phyloP scores from a whole-genome alignment of 371 early-diverging fungal genomes.

The Mortierella sp. region DNA sequence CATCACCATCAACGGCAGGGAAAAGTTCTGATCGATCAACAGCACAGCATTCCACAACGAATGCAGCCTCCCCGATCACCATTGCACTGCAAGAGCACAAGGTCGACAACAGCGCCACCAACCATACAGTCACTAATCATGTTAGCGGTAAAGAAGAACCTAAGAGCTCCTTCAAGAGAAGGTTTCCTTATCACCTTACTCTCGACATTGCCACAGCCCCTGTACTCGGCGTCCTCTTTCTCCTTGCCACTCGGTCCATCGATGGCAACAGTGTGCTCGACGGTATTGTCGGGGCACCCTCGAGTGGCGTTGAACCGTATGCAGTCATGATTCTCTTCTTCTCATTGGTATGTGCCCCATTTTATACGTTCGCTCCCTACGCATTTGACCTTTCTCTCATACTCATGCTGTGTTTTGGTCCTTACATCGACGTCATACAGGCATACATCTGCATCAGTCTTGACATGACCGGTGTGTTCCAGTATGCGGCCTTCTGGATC shows the following conservation, averaged over 20 bases:
- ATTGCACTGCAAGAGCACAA: background rate
- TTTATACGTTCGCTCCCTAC: background rate
- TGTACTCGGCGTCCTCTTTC: slow-evolving; percentile 69
- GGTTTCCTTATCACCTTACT: slow-evolving; percentile 41
- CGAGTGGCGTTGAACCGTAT: slow-evolving; percentile 75
- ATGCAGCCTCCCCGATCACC: too few relatives aligned
- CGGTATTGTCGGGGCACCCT: slow-evolving; percentile 73
- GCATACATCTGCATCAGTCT: slow-evolving; percentile 88
- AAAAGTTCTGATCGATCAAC: too few relatives aligned
- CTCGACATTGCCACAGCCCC: slow-evolving; percentile 78
- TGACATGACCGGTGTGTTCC: slow-evolving; percentile 82
- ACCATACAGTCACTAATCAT: background rate
- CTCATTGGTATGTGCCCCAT: slow-evolving; percentile 63
- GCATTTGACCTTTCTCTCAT: background rate
- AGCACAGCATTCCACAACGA: too few relatives aligned
- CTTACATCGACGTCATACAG: slow-evolving; percentile 19
- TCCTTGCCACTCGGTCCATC: slow-evolving; percentile 69
- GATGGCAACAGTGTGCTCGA: slow-evolving; percentile 59
- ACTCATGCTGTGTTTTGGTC: background rate
- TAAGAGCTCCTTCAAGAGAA: too few relatives aligned
- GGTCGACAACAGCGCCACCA: background rate
- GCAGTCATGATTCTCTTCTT: slow-evolving; percentile 81
- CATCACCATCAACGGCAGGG: too few relatives aligned
- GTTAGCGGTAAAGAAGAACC: slow-evolving; percentile 7
- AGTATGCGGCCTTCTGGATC: slow-evolving; percentile 70